Conservation (phyloP, 306 rosid genomes). For the Quercus parvula region DNA sequence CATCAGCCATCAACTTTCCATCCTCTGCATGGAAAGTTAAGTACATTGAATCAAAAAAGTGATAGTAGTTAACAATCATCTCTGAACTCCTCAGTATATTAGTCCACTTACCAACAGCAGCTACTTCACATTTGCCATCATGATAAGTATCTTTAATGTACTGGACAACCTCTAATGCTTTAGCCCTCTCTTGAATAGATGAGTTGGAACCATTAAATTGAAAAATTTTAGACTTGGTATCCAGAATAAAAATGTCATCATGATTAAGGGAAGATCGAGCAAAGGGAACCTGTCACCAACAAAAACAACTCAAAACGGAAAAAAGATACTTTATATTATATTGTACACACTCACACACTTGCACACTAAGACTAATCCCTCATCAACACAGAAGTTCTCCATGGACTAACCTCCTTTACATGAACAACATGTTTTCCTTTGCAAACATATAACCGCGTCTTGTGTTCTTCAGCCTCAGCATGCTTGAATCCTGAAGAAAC, state of each 20-base stretch:
- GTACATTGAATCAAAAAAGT: slow-evolving; percentile 29
- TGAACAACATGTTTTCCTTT: slow-evolving; percentile 94
- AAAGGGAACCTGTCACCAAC: slow-evolving; percentile 67
- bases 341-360: slow-evolving; percentile 1
- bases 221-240: slow-evolving; percentile 84
- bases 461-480: slow-evolving; percentile 82
- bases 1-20: slow-evolving; percentile 96
- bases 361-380: slow-evolving; percentile 25
- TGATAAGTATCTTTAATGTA: slow-evolving; percentile 89
- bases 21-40: slow-evolving; percentile 65
- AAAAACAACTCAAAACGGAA: slow-evolving; percentile 25
- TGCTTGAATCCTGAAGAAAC: slow-evolving; percentile 88
- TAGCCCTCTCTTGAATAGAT: slow-evolving; percentile 97
- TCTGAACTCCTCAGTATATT: slow-evolving; percentile 8
- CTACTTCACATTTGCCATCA: slow-evolving; percentile 92
- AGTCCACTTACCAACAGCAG: slow-evolving; percentile 82
- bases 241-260: slow-evolving; percentile 90
- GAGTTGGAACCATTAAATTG: slow-evolving; percentile 96
- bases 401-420: slow-evolving; percentile 88
- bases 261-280: slow-evolving; percentile 89
- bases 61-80: slow-evolving; percentile 16
- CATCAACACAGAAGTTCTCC: slow-evolving; percentile 23
- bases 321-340: slow-evolving; percentile 14
- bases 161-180: slow-evolving; percentile 95
- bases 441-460: slow-evolving; percentile 71